Evolutionary conservation across 225 moss, liverwort and hornwort genomes (phyloP), one percentile per base, ranked within the genome.

Genomic region (Polytrichum formosum): DNA sequence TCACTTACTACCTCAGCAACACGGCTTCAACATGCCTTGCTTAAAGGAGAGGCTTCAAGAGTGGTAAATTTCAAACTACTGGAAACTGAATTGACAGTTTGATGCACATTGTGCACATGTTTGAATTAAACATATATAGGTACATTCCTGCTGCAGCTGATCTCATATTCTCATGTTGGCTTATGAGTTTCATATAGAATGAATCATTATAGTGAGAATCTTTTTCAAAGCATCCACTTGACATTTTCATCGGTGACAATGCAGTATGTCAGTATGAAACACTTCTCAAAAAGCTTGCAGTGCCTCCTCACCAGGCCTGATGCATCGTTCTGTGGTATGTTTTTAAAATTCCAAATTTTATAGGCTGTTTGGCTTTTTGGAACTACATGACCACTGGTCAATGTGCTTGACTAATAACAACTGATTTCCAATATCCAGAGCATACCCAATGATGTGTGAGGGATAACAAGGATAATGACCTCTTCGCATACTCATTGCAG

Each of bases 241-340:
- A 16, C 13, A 46, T 46, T 46, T 46, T 58, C 16, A 3, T 23
- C 1, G n/a, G 58, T 2, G 3, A 25, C 53, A 55, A 29, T 75
- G 76, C 92, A 94, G 94, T 82, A 78, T 67, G 94, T 98, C 30
- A 87, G 83, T 65, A 84, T 92, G 85, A 98, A 98, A 74, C 90
- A 98, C 77, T 98, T 94, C 70, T 82, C 89, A 0, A 94, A 87
- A 68, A 94, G 94, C 74, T 88, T 98, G 75, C 97, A 98, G 70
- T 94, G 94, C 71, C 91, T 92, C 74, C 92, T 91, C 69, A 94
- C 94, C 54, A 94, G 72, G 65, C 97, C 97, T 65, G 94, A 98
- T 79, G 97, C 92, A 80, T 88, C 85, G 62, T 98, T 94, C 55
- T 94, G 94, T 78, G 94, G 94, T 90, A 70, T 82, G 84, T 77